Conservation (phyloP, 306 rosid genomes). For the Erythrophleum fordii region DNA sequence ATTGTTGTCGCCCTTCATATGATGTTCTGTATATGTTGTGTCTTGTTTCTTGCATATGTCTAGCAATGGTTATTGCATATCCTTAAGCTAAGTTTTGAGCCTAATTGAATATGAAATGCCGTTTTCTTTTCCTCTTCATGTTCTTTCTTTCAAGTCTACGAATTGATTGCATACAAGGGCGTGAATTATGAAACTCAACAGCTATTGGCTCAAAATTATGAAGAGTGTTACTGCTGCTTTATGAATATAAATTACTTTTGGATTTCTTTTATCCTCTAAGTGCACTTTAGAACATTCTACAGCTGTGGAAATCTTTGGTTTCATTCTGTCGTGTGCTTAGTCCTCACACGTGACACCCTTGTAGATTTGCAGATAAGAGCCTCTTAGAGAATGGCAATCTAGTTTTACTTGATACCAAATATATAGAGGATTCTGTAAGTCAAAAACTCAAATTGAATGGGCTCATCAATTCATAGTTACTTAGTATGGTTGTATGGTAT, state of each 20-base stretch:
- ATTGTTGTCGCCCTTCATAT: neutral
- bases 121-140: slow-evolving; percentile 11
- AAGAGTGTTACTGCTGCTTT: neutral
- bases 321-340: neutral
- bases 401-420: neutral
- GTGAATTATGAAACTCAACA: neutral
- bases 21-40: neutral
- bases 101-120: neutral
- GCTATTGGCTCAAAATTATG: slow-evolving; percentile 16
- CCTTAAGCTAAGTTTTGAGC: neutral
- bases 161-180: slow-evolving; percentile 28
- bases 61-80: neutral
- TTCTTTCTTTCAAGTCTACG: slow-evolving; percentile 8
- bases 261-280: neutral
- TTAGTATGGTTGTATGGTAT: neutral
- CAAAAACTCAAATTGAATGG: neutral
- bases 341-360: neutral
- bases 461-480: neutral
- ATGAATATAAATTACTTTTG: neutral
- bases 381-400: neutral
- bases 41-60: neutral
- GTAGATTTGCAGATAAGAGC: too few relatives aligned
- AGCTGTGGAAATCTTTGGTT: neutral
- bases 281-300: neutral
- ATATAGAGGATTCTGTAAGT: neutral